Conservation (phyloP, 768 basidiomycete genomes). For the Tephrocybe sp. region DNA sequence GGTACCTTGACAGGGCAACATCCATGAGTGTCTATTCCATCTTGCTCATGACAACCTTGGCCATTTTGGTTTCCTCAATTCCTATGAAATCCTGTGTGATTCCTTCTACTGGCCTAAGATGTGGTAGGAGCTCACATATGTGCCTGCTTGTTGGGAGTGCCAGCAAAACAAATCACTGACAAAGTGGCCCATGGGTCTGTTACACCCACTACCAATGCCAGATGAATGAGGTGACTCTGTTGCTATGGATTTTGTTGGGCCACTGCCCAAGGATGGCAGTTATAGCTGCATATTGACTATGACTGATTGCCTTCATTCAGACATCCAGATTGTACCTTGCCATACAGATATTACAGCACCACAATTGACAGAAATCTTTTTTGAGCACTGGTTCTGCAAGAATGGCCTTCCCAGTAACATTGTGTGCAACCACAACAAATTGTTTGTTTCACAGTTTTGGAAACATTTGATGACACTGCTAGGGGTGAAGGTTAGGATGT, state of each 20-base stretch:
- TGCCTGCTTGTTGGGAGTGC: constrained; percentile 12
- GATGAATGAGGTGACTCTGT: constrained; percentile 22
- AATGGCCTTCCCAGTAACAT: constrained; percentile 31
- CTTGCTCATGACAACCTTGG: constrained; percentile 29
- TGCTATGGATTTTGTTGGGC: constrained; percentile 30
- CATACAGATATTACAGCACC: constrained; percentile 12
- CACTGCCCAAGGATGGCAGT: constrained; percentile 24
- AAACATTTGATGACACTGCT: constrained; percentile 15
- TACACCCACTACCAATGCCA: constrained; percentile 23
- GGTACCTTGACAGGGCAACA: not conserved
- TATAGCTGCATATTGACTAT: constrained; percentile 25
- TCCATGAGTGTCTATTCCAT: constrained; percentile 21
- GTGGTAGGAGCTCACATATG: constrained; percentile 19
- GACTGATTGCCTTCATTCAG: constrained; percentile 24
- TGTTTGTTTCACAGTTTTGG: constrained; percentile 33
- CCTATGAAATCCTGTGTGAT: constrained; percentile 19
- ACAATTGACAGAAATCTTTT: constrained; percentile 22
- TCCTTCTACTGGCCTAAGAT: constrained; percentile 36
- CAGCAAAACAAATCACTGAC: constrained; percentile 29
- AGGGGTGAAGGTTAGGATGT: constrained; percentile 28
- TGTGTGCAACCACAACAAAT: constrained; percentile 16
- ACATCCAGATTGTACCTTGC: constrained; percentile 18
- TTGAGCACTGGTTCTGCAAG: constrained; percentile 32
- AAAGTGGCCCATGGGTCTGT: constrained; percentile 22
- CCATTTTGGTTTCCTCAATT: constrained; percentile 34